Base-by-base conservation (phyloP, 768 basidiomycete species). In the Asterophora parasitica region DNA sequence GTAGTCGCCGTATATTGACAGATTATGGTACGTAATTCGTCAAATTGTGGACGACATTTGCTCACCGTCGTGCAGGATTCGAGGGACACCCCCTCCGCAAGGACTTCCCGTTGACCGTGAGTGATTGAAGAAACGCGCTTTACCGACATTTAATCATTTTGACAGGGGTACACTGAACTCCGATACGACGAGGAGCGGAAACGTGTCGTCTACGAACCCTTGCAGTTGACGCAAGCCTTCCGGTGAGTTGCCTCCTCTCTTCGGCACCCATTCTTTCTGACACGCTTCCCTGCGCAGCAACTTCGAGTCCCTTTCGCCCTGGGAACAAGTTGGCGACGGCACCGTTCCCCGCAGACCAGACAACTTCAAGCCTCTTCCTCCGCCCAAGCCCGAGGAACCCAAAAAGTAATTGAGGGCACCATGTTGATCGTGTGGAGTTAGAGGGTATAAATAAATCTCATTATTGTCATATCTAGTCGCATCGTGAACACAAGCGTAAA, bases 131-230 rank as follows among this genome's bases (percentile, higher is more conserved):
- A 36, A 12, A 32, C 20, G 33, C 20, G 39, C 39, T 9, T 15
- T 28, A 10, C 33, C 38, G 28, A 50, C 37, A 48, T 44, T 11
- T 51, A 39, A 54, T 15, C 1, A 19, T 13, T 27, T 54, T 30
- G 7, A 10, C 58, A 96, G 93, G 96, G 96, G n/a, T 99, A 98
- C 68, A 92, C 92, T 7, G 96, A 99, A 68, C 79, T 98, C 33
- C 88, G 96, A 34, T 99, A 98, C 61, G 94, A 97, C 58, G 96
- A 98, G 70, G 93, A 95, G 70, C 82, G 87, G 59, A 97, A 97
- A 70, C 88, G 94, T 32, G 92, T 97, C 46, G 92, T 96, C 30
- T 96, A 97, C 60, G 96, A 99, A 65, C 96, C 96, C 30, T 75
- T 99, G 39, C 96, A 99, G 64, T 77, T 99, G 49, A 93, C 95